Base-by-base conservation (phyloP, 208 protist species). In the Wallacemonas sp. region DNA sequence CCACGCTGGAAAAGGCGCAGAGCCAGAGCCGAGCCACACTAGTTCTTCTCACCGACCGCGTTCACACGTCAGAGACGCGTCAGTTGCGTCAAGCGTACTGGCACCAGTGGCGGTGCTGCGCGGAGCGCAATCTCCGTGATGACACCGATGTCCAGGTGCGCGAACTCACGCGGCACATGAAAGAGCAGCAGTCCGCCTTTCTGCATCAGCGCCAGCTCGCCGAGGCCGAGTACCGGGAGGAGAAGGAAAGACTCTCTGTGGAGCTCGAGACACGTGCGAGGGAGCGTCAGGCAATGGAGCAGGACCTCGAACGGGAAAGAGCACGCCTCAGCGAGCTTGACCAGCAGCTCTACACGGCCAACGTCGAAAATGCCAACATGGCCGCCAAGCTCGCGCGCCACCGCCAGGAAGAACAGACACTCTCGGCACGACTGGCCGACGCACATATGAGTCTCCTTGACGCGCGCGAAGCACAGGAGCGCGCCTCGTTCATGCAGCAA, bases 11-110 rank as follows among this genome's bases (percentile, higher is more conserved):
- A 22, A 34, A 50, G 22, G 36, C 39, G 0, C 37, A 24, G 33
- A 59, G 42, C 26, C 27, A 57, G 21, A 55, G 9, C 0, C 22
- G 33, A 22, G 8, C 60, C n/a, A 57, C 68, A 13, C 36, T 0
- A 1, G 30, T 41, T 15, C 66, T 68, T 4, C 46, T 73, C 5
- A 69, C 72, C 1, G 61, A 69, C 26, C 66, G 72, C 10, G 30
- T 63, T 8, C 36, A 17, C 2, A 10, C 37, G 6, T 55, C 48
- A 15, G 19, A 52, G 32, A 61, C 34, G 36, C 37, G 33, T 24
- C 37, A 38, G 2, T 34, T 62, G 55, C 63, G 72, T 6, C n/a
- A 34, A 1, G 50, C 36, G 6, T 68, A n/a, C 66, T 73, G 71
- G 24, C n/a, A 57, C 26, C 52, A 50, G 37, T 78, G 72, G 72